These are phyloP conservation scores for Candida khao-thaluensis DNA, from an alignment of 805 yeast species.

Conservation along the genomic window DNA sequence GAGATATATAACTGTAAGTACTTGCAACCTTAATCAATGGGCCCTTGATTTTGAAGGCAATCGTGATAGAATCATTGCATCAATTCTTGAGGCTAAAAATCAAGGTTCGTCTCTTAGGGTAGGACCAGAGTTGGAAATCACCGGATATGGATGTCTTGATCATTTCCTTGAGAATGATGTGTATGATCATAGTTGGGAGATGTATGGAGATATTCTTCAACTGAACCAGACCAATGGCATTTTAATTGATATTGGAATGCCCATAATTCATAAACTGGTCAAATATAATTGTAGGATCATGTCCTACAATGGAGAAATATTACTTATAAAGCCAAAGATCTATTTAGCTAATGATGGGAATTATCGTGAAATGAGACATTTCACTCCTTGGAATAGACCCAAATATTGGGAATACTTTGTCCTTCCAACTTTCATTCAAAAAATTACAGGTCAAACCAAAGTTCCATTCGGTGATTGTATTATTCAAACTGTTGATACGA, in stretches of 20 bases:
- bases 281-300: slow-evolving; percentile 89
- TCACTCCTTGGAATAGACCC: slow-evolving; percentile 90
- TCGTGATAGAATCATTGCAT: slow-evolving; percentile 82
- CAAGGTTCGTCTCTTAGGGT: slow-evolving; percentile 81
- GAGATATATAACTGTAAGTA: slow-evolving; percentile 82
- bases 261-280: slow-evolving; percentile 81
- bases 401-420: slow-evolving; percentile 69
- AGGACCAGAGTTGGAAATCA: slow-evolving; percentile 94
- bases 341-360: slow-evolving; percentile 97
- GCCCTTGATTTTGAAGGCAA: slow-evolving; percentile 97
- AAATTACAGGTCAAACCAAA: slow-evolving; percentile 60
- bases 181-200: slow-evolving; percentile 91
- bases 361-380: slow-evolving; percentile 95
- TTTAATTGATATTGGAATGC: slow-evolving; percentile 91
- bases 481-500: slow-evolving; percentile 78
- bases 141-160: slow-evolving; percentile 94
- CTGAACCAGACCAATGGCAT: slow-evolving; percentile 73
- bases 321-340: slow-evolving; percentile 87
- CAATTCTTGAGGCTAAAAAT: slow-evolving; percentile 73
- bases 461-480: slow-evolving; percentile 92
- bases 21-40: slow-evolving; percentile 98
- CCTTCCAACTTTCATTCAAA: slow-evolving; percentile 69
- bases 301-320: slow-evolving; percentile 73
- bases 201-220: slow-evolving; percentile 73
- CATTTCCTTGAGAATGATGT: slow-evolving; percentile 91